Conservation (phyloP, 1,139 yeast genomes). For the Blastobotrys capitulatus region DNA sequence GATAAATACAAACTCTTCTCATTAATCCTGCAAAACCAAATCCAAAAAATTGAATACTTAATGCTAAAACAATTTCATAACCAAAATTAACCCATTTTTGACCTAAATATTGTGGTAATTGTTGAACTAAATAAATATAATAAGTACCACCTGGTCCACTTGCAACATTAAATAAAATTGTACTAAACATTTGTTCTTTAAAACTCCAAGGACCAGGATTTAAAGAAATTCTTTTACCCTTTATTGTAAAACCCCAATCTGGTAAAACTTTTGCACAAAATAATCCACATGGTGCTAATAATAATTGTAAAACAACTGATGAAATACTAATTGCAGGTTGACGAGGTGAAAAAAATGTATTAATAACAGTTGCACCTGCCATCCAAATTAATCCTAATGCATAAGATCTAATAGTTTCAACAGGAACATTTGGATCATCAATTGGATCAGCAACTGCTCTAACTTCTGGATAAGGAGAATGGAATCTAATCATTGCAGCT, state of each 20-base stretch:
- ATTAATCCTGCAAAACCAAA: slow-evolving; percentile 58
- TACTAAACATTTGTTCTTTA: slow-evolving; percentile 65
- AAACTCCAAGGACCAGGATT: slow-evolving; percentile 60
- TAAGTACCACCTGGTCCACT: slow-evolving; percentile 15
- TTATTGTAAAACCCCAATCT: slow-evolving; percentile 39
- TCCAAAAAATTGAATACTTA: slow-evolving; percentile 54
- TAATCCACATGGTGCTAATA: slow-evolving; percentile 44
- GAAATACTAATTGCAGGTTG: slow-evolving; percentile 44
- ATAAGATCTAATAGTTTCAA: slow-evolving; percentile 54
- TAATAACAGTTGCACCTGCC: slow-evolving; percentile 47
- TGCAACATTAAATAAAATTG: slow-evolving; percentile 38
- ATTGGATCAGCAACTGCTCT: slow-evolving; percentile 50
- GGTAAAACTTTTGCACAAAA: slow-evolving; percentile 36
- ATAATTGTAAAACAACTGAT: slow-evolving; percentile 49
- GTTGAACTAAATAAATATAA: slow-evolving; percentile 42
- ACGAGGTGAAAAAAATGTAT: slow-evolving; percentile 52
- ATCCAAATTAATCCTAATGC: slow-evolving; percentile 50
- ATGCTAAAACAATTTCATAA: slow-evolving; percentile 44
- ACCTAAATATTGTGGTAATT: slow-evolving; percentile 38
- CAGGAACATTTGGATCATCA: slow-evolving; percentile 28
- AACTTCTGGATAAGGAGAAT: slow-evolving; percentile 59
- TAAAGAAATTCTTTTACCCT: slow-evolving; percentile 37
- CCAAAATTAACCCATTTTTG: slow-evolving; percentile 43
- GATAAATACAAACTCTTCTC: slow-evolving; percentile 52
- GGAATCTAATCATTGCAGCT: slow-evolving; percentile 38